phyloP scores from a whole-genome alignment of 2,329 filamentous ascomycete species.

The Calonectria henricotiae region DNA sequence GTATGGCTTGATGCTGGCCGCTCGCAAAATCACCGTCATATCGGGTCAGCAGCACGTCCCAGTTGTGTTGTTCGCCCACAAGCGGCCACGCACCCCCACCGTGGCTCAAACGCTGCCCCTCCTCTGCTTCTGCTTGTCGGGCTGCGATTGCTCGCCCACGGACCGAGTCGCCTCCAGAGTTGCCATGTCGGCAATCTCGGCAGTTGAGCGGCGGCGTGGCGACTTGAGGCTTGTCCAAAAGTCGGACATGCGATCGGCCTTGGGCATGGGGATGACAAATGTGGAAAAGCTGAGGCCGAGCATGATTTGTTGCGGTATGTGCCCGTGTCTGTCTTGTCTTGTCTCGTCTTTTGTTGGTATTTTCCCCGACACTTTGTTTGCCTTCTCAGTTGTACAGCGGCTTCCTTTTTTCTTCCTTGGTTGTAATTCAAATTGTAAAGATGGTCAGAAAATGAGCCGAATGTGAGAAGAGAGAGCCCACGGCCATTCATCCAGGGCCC shows the following conservation, averaged over 20 bases:
- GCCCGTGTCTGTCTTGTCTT: background rate
- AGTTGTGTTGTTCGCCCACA: background rate
- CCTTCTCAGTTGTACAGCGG: background rate
- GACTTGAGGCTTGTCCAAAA: constrained; percentile 41
- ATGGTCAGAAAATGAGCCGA: too few relatives aligned
- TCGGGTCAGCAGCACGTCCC: background rate
- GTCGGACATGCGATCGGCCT: constrained; percentile 24
- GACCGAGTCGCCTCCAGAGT: constrained; percentile 37
- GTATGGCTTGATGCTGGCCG: background rate
- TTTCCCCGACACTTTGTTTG: background rate
- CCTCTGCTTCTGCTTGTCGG: constrained; percentile 15
- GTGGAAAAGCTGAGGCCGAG: constrained; percentile 43
- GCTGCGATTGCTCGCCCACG: background rate
- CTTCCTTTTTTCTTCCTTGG: background rate
- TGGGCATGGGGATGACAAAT: constrained; percentile 45
- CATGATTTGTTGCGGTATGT: constrained; percentile 39
- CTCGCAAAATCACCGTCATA: background rate
- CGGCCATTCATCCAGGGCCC: too few relatives aligned
- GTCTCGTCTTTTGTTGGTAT: background rate
- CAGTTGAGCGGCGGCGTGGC: constrained; percentile 43
- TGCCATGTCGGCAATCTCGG: constrained; percentile 37
- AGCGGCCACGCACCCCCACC: background rate
- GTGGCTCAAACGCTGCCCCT: background rate
- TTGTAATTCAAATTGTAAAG: background rate
- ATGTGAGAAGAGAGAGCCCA: too few relatives aligned